Conservation (phyloP, 2,329 filamentous ascomycete species). For the Monilinia fructicola region DNA sequence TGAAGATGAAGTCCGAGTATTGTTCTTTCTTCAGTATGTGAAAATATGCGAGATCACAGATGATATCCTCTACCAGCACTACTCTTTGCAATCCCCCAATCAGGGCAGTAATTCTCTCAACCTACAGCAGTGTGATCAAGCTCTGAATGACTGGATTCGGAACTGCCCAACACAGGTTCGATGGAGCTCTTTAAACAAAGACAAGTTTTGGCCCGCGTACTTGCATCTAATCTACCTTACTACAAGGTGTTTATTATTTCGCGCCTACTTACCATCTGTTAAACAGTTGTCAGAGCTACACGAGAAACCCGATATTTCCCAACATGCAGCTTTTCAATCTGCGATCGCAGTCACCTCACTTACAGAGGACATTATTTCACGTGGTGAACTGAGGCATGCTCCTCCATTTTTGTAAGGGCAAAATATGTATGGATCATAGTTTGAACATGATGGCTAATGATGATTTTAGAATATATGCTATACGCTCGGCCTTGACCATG, state of each 20-base stretch:
- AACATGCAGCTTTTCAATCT: slow-evolving; percentile 93
- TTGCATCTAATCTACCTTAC: slow-evolving; percentile 96
- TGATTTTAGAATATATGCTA: slow-evolving; percentile 83
- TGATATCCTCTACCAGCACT: slow-evolving; percentile 89
- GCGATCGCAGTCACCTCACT: slow-evolving; percentile 96
- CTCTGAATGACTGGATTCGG: slow-evolving; percentile 92
- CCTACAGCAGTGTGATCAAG: slow-evolving; percentile 94
- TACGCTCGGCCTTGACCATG: slow-evolving; percentile 97
- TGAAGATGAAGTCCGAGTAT: slow-evolving; percentile 22
- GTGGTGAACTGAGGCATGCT: slow-evolving; percentile 81
- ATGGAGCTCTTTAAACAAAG: slow-evolving; percentile 84
- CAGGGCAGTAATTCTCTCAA: slow-evolving; percentile 87
- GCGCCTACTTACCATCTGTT: slow-evolving; percentile 91
- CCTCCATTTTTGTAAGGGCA: slow-evolving; percentile 66
- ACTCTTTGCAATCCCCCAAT: slow-evolving; percentile 88
- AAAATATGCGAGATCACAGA: slow-evolving; percentile 87
- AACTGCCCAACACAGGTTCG: slow-evolving; percentile 94
- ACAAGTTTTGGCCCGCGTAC: slow-evolving; percentile 85
- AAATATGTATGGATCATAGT: neutral
- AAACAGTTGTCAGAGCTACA: slow-evolving; percentile 61
- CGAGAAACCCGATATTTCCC: slow-evolving; percentile 84
- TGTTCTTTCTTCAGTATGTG: slow-evolving; percentile 28
- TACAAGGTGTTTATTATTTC: slow-evolving; percentile 86
- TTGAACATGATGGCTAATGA: neutral
- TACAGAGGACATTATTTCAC: slow-evolving; percentile 78